phyloP scores from a whole-genome alignment of 768 basidiomycete genomes.

The Hypsizygus marmoreus region DNA sequence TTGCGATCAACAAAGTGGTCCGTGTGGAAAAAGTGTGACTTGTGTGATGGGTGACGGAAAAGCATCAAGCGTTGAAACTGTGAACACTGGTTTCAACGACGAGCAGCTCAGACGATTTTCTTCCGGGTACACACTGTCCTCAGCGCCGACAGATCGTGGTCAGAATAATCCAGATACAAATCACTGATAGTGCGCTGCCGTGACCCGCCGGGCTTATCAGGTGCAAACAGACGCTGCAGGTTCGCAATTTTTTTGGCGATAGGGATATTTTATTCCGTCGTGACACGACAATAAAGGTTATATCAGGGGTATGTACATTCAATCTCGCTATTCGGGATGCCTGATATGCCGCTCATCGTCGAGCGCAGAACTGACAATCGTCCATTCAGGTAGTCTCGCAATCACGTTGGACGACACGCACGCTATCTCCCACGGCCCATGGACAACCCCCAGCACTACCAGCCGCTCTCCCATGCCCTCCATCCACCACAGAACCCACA shows the following conservation, averaged over 20 bases:
- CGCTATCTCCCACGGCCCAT: slow-evolving; percentile 23
- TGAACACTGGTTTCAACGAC: too few relatives aligned
- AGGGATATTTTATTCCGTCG: slow-evolving; percentile 9
- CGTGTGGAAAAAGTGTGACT: too few relatives aligned
- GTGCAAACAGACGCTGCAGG: not conserved
- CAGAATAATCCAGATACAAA: not conserved
- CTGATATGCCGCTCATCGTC: not conserved
- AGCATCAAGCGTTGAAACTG: too few relatives aligned
- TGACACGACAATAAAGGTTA: slow-evolving; percentile 35
- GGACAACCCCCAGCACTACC: slow-evolving; percentile 81
- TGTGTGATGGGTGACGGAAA: too few relatives aligned
- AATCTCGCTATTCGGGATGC: slow-evolving; percentile 17
- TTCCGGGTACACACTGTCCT: too few relatives aligned
- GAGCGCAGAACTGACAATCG: slow-evolving; percentile 4
- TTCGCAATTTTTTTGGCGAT: slow-evolving; percentile 3
- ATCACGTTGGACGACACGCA: not conserved
- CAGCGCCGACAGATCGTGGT: too few relatives aligned
- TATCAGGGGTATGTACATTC: slow-evolving; percentile 27
- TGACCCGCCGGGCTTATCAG: not conserved
- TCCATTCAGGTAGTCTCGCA: slow-evolving; percentile 5
- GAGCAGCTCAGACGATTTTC: too few relatives aligned
- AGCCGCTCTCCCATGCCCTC: slow-evolving; percentile 78
- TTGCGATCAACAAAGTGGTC: too few relatives aligned
- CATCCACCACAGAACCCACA: slow-evolving; percentile 49
- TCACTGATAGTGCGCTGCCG: not conserved